Evolutionary conservation across 305 asterid genomes (phyloP).

Genomic region (Fraxinus latifolia): DNA sequence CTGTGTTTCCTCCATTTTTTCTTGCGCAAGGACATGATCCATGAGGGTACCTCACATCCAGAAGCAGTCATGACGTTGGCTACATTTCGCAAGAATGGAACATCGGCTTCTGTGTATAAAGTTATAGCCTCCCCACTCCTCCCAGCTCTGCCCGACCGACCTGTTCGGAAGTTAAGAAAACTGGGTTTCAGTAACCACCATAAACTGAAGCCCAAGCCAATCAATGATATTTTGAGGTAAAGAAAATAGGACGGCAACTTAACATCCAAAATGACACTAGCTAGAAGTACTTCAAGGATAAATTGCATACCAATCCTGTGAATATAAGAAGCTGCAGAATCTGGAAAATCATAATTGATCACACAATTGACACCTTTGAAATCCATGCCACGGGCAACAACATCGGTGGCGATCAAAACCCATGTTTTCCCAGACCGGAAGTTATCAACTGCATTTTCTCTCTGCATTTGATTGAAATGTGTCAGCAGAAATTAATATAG

Average conservation of each 20-base stretch:
- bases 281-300: background rate
- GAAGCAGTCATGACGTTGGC: constrained; percentile 83
- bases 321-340: constrained; percentile 74
- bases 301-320: constrained; percentile 75
- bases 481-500: constrained; percentile 2
- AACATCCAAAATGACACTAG: background rate
- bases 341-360: constrained; percentile 86
- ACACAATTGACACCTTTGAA: constrained; percentile 92
- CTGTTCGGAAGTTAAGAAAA: constrained; percentile 27
- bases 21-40: constrained; percentile 62
- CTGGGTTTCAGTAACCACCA: constrained; percentile 10
- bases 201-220: background rate
- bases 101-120: constrained; percentile 76
- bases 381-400: constrained; percentile 94
- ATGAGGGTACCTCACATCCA: constrained; percentile 76
- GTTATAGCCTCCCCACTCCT: constrained; percentile 90
- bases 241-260: background rate
- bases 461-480: constrained; percentile 34
- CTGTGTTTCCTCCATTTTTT: constrained; percentile 85
- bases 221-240: background rate
- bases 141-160: constrained; percentile 91
- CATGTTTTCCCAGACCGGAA: constrained; percentile 92
- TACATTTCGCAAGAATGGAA: constrained; percentile 57
- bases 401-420: constrained; percentile 91
- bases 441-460: constrained; percentile 73